phyloP scores from a whole-genome alignment of 2,329 filamentous ascomycete genomes.

The Akanthomyces uredinophilus region DNA sequence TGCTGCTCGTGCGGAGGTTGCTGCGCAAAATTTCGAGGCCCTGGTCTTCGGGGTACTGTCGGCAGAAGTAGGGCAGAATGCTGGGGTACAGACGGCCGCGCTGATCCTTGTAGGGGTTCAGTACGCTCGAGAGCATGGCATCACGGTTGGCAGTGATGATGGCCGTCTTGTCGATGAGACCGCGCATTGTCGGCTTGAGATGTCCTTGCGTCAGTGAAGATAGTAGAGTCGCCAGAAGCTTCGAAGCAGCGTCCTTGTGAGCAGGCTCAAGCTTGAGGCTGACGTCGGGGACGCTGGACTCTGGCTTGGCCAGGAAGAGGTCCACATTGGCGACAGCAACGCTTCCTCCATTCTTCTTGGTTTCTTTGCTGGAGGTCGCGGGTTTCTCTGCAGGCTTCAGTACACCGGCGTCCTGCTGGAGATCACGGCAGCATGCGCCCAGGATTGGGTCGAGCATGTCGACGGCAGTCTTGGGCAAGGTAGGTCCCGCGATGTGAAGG shows the following conservation, averaged over 20 bases:
- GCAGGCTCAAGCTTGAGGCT: constrained; percentile 34
- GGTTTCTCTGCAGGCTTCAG: constrained; percentile 36
- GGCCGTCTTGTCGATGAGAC: constrained; percentile 74
- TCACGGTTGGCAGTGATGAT: constrained; percentile 64
- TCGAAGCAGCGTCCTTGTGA: constrained; percentile 52
- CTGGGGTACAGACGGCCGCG: constrained; percentile 63
- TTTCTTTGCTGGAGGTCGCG: constrained; percentile 24
- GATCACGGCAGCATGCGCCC: constrained; percentile 67
- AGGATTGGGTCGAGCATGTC: constrained; percentile 58
- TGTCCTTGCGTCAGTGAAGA: constrained; percentile 59
- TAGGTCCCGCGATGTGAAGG: constrained; percentile 57
- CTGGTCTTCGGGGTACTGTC: constrained; percentile 56
- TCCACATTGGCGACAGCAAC: constrained; percentile 57
- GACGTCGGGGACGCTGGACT: constrained; percentile 29
- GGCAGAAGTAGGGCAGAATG: constrained; percentile 73
- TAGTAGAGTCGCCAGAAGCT: constrained; percentile 59
- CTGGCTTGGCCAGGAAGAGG: constrained; percentile 53
- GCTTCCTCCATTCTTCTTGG: constrained; percentile 32
- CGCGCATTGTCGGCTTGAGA: constrained; percentile 65
- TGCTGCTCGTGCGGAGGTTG: constrained; percentile 44
- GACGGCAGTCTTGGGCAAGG: constrained; percentile 61
- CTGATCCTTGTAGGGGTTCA: constrained; percentile 67
- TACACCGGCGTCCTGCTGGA: constrained; percentile 53
- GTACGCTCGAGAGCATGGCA: constrained; percentile 74
- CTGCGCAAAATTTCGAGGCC: constrained; percentile 67